These are phyloP conservation scores for Dendrobium nobile DNA, from an alignment of 106 monocot genomes.

Conservation along the genomic window DNA sequence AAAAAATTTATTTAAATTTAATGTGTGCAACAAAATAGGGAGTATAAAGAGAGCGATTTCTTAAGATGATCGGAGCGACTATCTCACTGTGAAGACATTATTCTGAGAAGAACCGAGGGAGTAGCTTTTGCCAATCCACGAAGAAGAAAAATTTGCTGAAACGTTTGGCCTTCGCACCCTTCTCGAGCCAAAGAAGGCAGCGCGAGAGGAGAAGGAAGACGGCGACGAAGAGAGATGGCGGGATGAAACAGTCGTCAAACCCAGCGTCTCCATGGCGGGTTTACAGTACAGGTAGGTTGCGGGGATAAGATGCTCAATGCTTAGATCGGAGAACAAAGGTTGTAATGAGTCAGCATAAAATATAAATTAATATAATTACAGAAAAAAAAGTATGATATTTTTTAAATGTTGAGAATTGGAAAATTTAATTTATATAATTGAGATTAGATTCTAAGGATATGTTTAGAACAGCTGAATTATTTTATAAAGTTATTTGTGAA, in stretches of 20 bases:
- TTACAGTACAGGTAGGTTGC: background rate
- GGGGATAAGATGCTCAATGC: background rate
- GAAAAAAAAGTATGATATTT: no score
- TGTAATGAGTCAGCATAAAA: no score
- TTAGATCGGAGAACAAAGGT: no score
- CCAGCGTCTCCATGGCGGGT: constrained; percentile 40
- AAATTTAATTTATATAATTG: no score
- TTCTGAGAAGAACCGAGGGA: constrained; percentile 23
- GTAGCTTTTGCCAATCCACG: constrained; percentile 22
- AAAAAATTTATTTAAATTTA: background rate
- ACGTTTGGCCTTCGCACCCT: background rate
- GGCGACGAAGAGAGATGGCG: constrained; percentile 23
- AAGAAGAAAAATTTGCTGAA: constrained; percentile 20
- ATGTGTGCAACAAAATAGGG: background rate
- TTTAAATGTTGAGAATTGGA: no score
- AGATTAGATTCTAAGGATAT: no score
- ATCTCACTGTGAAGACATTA: constrained; percentile 44
- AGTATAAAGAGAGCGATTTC: background rate
- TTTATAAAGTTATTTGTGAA: no score
- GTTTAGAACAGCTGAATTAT: no score
- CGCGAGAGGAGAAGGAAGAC: constrained; percentile 6
- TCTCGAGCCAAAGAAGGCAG: constrained; percentile 5
- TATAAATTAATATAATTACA: no score
- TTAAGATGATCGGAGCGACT: background rate
- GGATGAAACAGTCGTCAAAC: constrained; percentile 20